A percentile compares a stretch with the other conserved stretches of the same genome.
Conservation (phyloP, 345 rosid species). For the Citropsis articulata region DNA sequence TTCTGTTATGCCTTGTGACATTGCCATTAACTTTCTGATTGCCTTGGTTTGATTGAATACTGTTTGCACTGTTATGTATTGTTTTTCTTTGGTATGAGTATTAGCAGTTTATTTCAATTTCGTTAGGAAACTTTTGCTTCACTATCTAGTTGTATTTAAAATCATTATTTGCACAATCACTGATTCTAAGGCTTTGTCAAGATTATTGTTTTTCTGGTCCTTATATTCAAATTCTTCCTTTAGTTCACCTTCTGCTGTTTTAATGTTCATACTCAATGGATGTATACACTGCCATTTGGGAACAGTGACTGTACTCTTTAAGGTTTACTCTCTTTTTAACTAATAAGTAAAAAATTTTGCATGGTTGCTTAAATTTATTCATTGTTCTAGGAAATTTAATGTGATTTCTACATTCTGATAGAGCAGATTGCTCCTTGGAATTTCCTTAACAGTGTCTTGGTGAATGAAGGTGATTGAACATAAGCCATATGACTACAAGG, state of each 20-base stretch:
- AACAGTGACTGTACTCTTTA: background rate
- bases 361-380: background rate
- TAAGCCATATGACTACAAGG: slow-evolving; percentile 85
- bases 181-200: background rate
- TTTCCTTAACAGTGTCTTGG: slow-evolving; percentile 17
- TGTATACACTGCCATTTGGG: too few species aligned
- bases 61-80: background rate
- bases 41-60: background rate
- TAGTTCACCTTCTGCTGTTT: background rate
- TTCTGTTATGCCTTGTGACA: background rate
- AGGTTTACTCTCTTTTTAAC: too few species aligned
- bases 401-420: background rate
- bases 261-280: background rate
- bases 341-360: background rate
- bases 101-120: background rate
- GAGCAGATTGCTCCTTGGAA: background rate
- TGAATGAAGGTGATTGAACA: slow-evolving; percentile 88
- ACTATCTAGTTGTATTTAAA: background rate
- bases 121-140: background rate
- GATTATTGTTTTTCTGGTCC: background rate
- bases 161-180: background rate
- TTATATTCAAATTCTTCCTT: background rate
- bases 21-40: background rate
- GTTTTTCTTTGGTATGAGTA: background rate
- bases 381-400: background rate